These are phyloP conservation scores for Rosa persica DNA, from an alignment of 306 rosid genomes.

Conservation along the genomic window DNA sequence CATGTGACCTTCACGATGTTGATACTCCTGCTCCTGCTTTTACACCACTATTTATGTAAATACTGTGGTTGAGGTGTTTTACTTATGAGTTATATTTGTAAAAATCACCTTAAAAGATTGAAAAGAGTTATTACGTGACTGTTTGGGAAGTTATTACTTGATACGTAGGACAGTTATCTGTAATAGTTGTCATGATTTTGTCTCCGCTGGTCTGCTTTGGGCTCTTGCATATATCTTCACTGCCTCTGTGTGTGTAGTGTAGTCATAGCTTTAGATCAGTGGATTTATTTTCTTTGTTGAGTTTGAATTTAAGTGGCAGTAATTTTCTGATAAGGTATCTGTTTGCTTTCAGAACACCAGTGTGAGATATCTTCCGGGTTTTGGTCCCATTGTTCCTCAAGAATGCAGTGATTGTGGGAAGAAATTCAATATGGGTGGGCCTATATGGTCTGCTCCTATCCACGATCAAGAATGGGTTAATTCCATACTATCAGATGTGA, in stretches of 20 bases:
- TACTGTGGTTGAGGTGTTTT: not conserved
- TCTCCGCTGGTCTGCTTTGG: not conserved
- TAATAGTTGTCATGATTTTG: not conserved
- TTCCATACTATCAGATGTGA: conserved; percentile 69
- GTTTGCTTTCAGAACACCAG: conserved; percentile 64
- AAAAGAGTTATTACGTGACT: not conserved
- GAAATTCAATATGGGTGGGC: conserved; percentile 93
- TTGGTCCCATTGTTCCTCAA: conserved; percentile 86
- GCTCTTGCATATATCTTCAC: not conserved
- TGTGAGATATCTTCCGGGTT: conserved; percentile 82
- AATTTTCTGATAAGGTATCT: not conserved
- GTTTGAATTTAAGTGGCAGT: not conserved
- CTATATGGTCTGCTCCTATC: conserved; percentile 96
- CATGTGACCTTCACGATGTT: not conserved
- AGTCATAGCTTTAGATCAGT: not conserved
- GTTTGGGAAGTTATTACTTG: not conserved
- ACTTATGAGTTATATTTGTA: not conserved
- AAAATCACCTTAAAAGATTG: not conserved
- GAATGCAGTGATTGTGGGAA: conserved; percentile 91
- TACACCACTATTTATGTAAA: not conserved
- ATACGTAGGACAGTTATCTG: not conserved
- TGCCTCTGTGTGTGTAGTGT: not conserved
- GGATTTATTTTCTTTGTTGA: not conserved
- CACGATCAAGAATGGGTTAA: conserved; percentile 95
- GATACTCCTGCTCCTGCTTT: not conserved